Base-by-base conservation (phyloP, 2,329 filamentous ascomycete genomes). In the Exophiala alcalophila region DNA sequence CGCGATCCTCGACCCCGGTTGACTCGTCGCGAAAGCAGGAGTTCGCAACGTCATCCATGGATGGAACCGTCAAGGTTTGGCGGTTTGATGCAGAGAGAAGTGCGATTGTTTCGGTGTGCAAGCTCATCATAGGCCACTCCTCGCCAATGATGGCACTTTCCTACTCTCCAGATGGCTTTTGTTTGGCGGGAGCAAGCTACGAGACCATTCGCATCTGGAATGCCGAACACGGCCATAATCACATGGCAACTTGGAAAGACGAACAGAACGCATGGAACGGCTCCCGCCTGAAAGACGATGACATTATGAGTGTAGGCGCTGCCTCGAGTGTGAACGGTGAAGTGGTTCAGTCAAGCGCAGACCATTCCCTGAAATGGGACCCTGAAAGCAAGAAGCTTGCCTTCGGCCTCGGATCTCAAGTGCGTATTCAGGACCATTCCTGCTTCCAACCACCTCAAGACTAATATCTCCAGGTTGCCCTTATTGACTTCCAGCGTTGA, bases 311-410 rank as follows among this genome's bases (percentile, higher is more conserved):
- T 16, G 40, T 58, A 11, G 53, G 54, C 7, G 65, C 65, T 20
- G 23, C 40, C 9, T 55, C 54, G 41, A 66, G 65, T 27, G 54
- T 66, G 12, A 65, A 68, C 47, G 65, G 52, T 14, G 52, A 54
- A 57, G 40, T 55, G 7, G 46, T 58, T 12, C 58, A 44, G 29
- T 14, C 25, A 18, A 49, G 34, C 31, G 48, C 49, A 7, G 63
- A 68, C 48, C 62, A 69, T 32, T 62, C 65, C 19, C 59, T 78
- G 37, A 66, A 65, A 20, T 78, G 74, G 74, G 73, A 75, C 56
- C 64, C 63, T 9, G 70, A 76, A 56, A 72, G 73, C n/a, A 71
- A 71, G 54, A 73, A 68, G 53, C 61, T 78, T 43, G 71, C 69
- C 2, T 72, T 74, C 54, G 70, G 69, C 18, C 65, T 72, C 44